phyloP scores from a whole-genome alignment of 371 early-diverging fungal species.

The Mucor sp. region DNA sequence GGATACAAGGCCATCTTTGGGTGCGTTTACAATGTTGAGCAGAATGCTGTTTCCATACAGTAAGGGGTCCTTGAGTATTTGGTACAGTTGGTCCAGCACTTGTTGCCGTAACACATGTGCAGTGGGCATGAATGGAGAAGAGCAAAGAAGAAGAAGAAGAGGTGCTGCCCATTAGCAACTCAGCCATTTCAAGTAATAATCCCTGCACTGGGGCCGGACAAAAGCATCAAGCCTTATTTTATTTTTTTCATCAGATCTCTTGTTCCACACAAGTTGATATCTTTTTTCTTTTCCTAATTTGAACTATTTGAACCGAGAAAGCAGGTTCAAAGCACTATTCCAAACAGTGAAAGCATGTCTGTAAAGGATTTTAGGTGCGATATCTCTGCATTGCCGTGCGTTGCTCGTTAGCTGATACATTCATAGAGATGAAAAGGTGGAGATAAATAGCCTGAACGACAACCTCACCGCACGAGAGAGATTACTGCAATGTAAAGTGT shows the following conservation, averaged over 20 bases:
- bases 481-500: conserved; percentile 18
- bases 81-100: neutral
- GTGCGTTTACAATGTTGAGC: conserved; percentile 7
- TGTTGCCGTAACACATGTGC: neutral
- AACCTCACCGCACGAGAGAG: conserved; percentile 5
- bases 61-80: conserved; percentile 15
- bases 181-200: neutral
- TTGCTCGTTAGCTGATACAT: neutral
- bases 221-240: neutral
- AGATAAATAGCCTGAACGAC: neutral
- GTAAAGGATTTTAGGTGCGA: neutral
- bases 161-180: neutral
- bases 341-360: conserved; percentile 3
- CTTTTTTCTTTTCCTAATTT: conserved; percentile 4
- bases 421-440: conserved; percentile 10
- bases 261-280: neutral
- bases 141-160: neutral
- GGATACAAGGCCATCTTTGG: conserved; percentile 18
- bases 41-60: conserved; percentile 14
- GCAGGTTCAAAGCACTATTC: neutral
- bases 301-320: neutral
- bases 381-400: neutral
- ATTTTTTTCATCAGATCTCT: neutral
- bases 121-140: neutral
- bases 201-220: conserved; percentile 4